Base-by-base conservation (phyloP, 768 basidiomycete species). In the Boletus subparvulus region DNA sequence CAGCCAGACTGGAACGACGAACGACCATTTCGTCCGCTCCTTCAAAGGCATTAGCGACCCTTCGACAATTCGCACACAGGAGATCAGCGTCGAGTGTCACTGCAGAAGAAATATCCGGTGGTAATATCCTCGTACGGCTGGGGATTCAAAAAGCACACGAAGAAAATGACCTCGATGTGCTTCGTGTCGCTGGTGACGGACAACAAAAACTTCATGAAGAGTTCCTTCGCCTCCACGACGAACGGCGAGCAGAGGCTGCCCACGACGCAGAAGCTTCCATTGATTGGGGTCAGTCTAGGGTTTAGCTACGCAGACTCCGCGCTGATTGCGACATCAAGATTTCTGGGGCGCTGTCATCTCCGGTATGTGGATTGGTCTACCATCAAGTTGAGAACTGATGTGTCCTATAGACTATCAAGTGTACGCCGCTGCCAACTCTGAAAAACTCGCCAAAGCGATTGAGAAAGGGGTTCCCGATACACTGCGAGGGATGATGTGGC, bases 311-410 rank as follows among this genome's bases (percentile, higher is more conserved):
- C 24, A 43, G 24, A 21, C 7, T 17, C 12, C 36, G 3, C 41
- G 33, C 59, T 69, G 42, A 65, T 30, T 13, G 47, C 35, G 28
- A 48, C 37, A 48, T 54, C 62, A 61, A 94, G 92, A 90, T 63
- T 97, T 98, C 75, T 97, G 97, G 97, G 95, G 94, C 1, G 83
- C 80, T 11, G 95, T 99, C 3, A 88, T 98, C 68, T 91, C 90
- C 61, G 91, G 91, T 89, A 65, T 41, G 75, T 61, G 19, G 21
- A 52, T 54, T 32, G 24, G 37, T 46, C 42, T 48, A 24, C 55
- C 19, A 13, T 54, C 37, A 17, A 46, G 45, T 24, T 8, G 37
- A 14, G 19, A 42, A 39, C 51, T 59, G 26, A 72, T 52, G 16
- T n/a, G 40, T 33, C 26, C 28, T 33, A 44, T 56, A 87, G 94